These are phyloP conservation scores for Cinnamomum micranthum DNA, from an alignment of 164 flowering plant species.

Conservation along the genomic window DNA sequence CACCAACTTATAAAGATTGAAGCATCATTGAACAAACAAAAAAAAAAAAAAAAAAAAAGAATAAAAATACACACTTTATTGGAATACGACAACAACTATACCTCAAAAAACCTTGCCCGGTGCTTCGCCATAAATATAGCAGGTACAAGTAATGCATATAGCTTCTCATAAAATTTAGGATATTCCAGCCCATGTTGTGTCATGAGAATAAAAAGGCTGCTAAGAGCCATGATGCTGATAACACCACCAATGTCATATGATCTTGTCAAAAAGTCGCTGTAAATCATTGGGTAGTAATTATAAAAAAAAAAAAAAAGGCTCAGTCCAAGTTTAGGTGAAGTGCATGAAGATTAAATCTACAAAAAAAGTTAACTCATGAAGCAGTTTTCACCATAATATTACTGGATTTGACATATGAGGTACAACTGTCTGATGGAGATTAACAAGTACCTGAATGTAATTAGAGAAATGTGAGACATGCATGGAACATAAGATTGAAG, in stretches of 20 bases:
- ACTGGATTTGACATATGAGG: slow-evolving; percentile 77
- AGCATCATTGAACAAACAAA: neutral
- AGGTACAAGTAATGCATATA: slow-evolving; percentile 73
- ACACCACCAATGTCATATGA: slow-evolving; percentile 98
- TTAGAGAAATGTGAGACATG: slow-evolving; percentile 1
- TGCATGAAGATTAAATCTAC: neutral
- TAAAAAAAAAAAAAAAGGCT: slow-evolving; percentile 5
- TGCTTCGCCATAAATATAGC: slow-evolving; percentile 88
- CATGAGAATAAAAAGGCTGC: slow-evolving; percentile 87
- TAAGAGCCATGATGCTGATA: slow-evolving; percentile 95
- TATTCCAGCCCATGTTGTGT: slow-evolving; percentile 89
- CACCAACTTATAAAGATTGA: neutral
- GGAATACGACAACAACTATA: slow-evolving; percentile 12
- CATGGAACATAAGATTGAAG: neutral
- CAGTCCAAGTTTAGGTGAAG: neutral
- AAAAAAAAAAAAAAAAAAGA: neutral
- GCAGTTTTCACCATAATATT: slow-evolving; percentile 53
- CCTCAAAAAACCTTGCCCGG: slow-evolving; percentile 86
- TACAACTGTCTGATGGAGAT: slow-evolving; percentile 71
- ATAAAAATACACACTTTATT: neutral
- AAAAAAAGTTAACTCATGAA: neutral
- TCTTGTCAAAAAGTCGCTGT: slow-evolving; percentile 95
- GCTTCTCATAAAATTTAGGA: slow-evolving; percentile 88
- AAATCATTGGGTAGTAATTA: slow-evolving; percentile 9
- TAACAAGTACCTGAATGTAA: slow-evolving; percentile 65